Percentiles rank a stretch among this genome's conserved stretches.
phyloP scores from a whole-genome alignment of 306 rosid genomes.

The Prunus mume region DNA sequence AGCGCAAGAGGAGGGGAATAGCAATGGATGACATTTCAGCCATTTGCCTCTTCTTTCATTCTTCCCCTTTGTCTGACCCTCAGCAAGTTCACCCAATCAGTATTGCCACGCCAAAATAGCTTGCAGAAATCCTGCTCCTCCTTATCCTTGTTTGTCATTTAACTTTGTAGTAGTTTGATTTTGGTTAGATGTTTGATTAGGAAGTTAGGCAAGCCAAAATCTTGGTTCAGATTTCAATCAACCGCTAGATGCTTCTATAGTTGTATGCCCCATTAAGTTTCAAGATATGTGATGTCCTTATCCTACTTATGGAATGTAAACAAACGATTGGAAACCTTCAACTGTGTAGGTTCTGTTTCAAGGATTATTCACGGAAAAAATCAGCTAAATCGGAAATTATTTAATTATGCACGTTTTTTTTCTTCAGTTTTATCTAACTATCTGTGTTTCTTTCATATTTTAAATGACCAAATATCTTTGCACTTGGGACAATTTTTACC shows the following conservation, averaged over 20 bases:
- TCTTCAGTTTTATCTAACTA: no score
- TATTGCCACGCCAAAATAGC: slow-evolving; percentile 23
- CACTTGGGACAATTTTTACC: no score
- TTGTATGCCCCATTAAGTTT: neutral
- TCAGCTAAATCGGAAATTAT: no score
- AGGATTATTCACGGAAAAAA: no score
- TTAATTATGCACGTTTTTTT: no score
- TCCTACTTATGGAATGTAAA: no score
- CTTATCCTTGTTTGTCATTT: neutral
- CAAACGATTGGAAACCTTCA: no score
- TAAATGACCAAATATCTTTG: no score
- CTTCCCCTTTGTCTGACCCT: slow-evolving; percentile 25
- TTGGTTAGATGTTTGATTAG: neutral
- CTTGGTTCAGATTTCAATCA: neutral
- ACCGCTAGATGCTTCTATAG: neutral
- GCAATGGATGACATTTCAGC: slow-evolving; percentile 95
- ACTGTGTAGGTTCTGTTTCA: no score
- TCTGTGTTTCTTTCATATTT: no score
- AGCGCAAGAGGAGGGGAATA: slow-evolving; percentile 71
- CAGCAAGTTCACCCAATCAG: slow-evolving; percentile 32
- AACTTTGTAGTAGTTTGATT: slow-evolving; percentile 19
- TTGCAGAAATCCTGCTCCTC: neutral
- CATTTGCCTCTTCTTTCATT: slow-evolving; percentile 82
- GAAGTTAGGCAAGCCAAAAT: neutral
- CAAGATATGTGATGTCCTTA: neutral